These are phyloP conservation scores for Umbelopsis isabellina DNA, from an alignment of 192 early-diverging fungal genomes.

Conservation along the genomic window DNA sequence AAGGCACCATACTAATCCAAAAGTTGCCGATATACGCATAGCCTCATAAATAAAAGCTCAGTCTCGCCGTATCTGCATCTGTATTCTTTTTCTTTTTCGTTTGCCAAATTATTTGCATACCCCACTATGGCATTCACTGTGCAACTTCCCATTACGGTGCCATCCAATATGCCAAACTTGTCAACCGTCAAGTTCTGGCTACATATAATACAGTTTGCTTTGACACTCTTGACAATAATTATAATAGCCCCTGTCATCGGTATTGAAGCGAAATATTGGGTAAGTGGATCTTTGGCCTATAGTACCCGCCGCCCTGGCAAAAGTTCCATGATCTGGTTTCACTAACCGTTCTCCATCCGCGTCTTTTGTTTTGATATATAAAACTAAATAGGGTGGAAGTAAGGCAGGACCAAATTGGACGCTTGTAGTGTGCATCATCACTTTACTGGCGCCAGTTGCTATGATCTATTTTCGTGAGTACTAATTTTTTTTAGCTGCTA, in stretches of 20 bases:
- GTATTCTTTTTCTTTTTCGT: not conserved
- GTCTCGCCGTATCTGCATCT: not conserved
- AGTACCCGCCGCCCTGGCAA: too few species aligned
- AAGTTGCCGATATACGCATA: too few species aligned
- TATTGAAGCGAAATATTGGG: slow-evolving; percentile 30
- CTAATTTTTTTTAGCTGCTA: too few species aligned
- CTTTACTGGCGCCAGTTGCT: slow-evolving; percentile 25
- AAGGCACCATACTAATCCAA: not conserved
- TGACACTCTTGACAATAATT: slow-evolving; percentile 26
- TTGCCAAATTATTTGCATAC: not conserved
- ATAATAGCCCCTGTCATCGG: slow-evolving; percentile 34
- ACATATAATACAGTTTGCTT: slow-evolving; percentile 22
- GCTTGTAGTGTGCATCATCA: slow-evolving; percentile 29
- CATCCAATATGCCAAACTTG: slow-evolving; percentile 28
- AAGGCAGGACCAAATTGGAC: slow-evolving; percentile 38
- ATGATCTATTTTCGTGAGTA: slow-evolving; percentile 34
- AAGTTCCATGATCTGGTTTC: too few species aligned
- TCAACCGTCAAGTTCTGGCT: slow-evolving; percentile 21
- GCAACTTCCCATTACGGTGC: slow-evolving; percentile 32
- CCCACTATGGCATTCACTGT: not conserved
- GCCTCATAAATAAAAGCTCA: too few species aligned
- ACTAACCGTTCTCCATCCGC: too few species aligned
- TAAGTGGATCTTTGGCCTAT: slow-evolving; percentile 21
- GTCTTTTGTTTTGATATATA: too few species aligned
- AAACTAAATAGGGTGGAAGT: slow-evolving; percentile 29